These are phyloP conservation scores for Rhizopogon rudus DNA, from an alignment of 768 basidiomycete genomes.

Conservation along the genomic window DNA sequence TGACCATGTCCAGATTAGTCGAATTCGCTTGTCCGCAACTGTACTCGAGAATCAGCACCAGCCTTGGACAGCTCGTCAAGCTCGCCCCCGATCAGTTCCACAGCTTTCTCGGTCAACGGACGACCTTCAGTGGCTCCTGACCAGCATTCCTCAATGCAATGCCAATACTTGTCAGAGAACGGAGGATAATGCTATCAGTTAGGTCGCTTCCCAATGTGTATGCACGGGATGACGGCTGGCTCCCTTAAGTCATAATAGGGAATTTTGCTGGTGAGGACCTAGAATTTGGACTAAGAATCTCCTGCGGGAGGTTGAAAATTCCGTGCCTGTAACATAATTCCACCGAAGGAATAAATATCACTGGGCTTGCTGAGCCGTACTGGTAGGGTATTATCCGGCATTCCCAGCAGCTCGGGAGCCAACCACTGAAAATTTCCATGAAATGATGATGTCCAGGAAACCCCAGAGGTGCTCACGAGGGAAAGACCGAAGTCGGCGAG, in stretches of 20 bases:
- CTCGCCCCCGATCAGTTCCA: too few relatives aligned
- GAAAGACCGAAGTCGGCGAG: too few relatives aligned
- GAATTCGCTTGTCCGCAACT: too few relatives aligned
- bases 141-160: too few relatives aligned
- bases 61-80: too few relatives aligned
- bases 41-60: too few relatives aligned
- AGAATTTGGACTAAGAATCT: not conserved
- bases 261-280: conserved; percentile 7
- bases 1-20: too few relatives aligned
- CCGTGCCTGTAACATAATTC: conserved; percentile 22
- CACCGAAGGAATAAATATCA: conserved; percentile 42
- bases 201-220: conserved; percentile 8
- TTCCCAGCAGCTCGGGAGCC: conserved; percentile 18
- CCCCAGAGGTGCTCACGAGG: too few relatives aligned
- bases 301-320: not conserved
- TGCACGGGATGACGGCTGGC: conserved; percentile 5
- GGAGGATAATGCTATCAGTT: conserved; percentile 5
- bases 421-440: too few relatives aligned
- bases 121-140: too few relatives aligned
- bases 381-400: not conserved
- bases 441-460: too few relatives aligned
- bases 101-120: too few relatives aligned
- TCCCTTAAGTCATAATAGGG: conserved; percentile 21
- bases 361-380: conserved; percentile 8
- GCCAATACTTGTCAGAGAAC: conserved; percentile 8